phyloP scores from a whole-genome alignment of 2,329 filamentous ascomycete species.

The Fusarium annulatum region DNA sequence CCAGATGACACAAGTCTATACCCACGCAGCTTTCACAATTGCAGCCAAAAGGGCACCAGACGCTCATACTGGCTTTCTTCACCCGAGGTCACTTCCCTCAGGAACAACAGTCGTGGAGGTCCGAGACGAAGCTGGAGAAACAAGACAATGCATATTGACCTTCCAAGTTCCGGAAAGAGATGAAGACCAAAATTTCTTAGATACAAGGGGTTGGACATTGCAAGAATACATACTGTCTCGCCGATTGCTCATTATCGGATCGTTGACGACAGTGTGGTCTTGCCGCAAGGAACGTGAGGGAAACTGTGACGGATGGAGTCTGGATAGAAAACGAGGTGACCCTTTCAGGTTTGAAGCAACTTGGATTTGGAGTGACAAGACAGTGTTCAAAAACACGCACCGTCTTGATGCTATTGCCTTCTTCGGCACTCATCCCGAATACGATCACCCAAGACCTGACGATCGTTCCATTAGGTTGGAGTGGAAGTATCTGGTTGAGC shows the following conservation, averaged over 20 bases:
- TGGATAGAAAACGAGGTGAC: not conserved
- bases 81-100: not conserved
- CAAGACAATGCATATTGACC: not conserved
- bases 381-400: not conserved
- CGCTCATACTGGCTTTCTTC: not conserved
- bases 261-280: not conserved
- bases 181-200: not conserved
- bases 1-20: not conserved
- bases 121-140: fast-evolving
- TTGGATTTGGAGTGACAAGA: not conserved
- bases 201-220: not conserved
- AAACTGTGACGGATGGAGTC: not conserved
- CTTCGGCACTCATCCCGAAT: not conserved
- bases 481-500: not conserved
- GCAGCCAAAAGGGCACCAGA: not conserved
- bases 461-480: too few species aligned
- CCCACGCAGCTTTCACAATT: not conserved
- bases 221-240: not conserved
- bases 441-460: too few species aligned
- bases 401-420: not conserved
- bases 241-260: not conserved
- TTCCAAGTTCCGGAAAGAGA: not conserved
- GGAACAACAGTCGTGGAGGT: not conserved
- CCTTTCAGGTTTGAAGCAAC: not conserved
- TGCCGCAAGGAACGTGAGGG: not conserved